Evolutionary conservation across 805 yeast species (phyloP), one percentile per base, ranked within the genome.

Genomic region (Yarrowia deformans): DNA sequence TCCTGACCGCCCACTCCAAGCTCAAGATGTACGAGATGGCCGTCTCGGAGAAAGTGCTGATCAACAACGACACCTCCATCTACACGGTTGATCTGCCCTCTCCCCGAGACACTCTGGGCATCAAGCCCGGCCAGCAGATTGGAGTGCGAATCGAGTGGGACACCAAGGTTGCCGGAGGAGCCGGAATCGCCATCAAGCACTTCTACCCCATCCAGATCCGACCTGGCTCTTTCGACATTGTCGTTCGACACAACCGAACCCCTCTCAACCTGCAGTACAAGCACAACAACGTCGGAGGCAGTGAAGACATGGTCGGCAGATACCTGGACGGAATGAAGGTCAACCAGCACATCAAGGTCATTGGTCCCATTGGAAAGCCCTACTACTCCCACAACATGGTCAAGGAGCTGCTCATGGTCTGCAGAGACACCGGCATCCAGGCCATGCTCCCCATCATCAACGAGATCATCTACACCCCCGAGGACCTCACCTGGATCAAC

Each of bases 391-490:
- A 48, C 46, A 63, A 63, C 48, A 49, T 63, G 55, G 68, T 63
- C 48, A 63, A 63, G 56, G 68, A 63, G 56, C 68, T 63, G 48
- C 18, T 48, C 14, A 46, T 63, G 56, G 68, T 63, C 14, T 48
- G 56, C 37, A 12, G 56, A 46, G 68, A 49, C 37, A 48, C 48
- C 3, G 68, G 56, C 3, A 63, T 63, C 56, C 68, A 63, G 48
- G 68, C 68, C 46, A 49, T 63, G 68, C 68, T 63, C 35, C 68
- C 68, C 32, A 49, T 63, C 39, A 48, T 63, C 39, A 48, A 63
- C 56, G 56, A 63, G 19, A 63, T 63, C 39, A 63, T 63, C 39
- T 63, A 63, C 48, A 49, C 55, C 8, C 68, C 68, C 32, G 56
- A 63, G 39, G 68, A 63, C 9, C 48, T 63, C 18, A 63, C 68